Percentiles rank a stretch among this genome's conserved stretches.
Evolutionary conservation across 306 rosid species (phyloP).

Genomic region (Rosa multiflora): DNA sequence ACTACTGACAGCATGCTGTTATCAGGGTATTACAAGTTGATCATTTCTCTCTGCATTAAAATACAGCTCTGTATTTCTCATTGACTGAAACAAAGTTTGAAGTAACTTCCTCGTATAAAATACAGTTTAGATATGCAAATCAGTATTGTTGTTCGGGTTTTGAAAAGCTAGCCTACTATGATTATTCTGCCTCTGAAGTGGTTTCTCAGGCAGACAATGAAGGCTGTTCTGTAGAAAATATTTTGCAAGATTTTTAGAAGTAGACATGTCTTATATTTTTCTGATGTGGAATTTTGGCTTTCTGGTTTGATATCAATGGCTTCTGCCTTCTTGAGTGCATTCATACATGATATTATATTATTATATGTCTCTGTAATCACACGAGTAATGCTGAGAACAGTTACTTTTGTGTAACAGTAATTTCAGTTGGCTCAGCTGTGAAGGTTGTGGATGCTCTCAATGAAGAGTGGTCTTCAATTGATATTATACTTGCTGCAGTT

Average conservation of each 20-base stretch:
- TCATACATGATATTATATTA: not conserved
- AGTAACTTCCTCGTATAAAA: not conserved
- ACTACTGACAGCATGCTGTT: conserved; percentile 15
- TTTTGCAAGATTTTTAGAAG: not conserved
- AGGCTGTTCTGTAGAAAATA: not conserved
- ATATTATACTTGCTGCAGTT: conserved; percentile 14
- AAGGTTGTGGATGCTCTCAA: conserved; percentile 25
- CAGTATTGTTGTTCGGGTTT: not conserved
- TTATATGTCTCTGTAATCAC: not conserved
- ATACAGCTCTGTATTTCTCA: not conserved
- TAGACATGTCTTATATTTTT: not conserved
- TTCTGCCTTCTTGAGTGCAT: not conserved
- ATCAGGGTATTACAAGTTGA: conserved; percentile 14
- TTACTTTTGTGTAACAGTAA: conserved; percentile 15
- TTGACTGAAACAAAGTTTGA: not conserved
- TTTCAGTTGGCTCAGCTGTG: conserved; percentile 12
- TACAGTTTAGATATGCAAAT: not conserved
- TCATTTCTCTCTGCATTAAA: not conserved
- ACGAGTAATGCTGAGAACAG: not conserved
- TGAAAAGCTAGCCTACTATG: not conserved
- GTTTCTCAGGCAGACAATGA: not conserved
- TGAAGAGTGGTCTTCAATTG: conserved; percentile 15
- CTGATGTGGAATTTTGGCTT: not conserved
- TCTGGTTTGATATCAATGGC: not conserved
- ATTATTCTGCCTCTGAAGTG: not conserved